Evolutionary conservation across 2,329 filamentous ascomycete species (phyloP).

Genomic region (Emergomyces pasteurianus): DNA sequence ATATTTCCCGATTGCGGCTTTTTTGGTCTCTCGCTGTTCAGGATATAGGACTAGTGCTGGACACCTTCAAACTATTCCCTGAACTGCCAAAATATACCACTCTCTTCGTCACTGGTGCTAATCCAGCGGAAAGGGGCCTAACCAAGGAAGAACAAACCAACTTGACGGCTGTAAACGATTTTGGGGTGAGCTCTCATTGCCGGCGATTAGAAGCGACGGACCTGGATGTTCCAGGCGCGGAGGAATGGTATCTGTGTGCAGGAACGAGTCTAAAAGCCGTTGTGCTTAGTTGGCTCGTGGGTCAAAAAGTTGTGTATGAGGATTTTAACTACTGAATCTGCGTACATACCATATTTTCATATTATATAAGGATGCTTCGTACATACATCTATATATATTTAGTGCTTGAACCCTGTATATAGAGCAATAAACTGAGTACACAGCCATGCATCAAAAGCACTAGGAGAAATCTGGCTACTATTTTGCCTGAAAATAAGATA

Average conservation of each 20-base stretch:
- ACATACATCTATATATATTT: no score
- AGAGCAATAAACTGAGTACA: no score
- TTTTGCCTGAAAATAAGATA: no score
- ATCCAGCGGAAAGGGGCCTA: constrained; percentile 6
- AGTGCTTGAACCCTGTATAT: no score
- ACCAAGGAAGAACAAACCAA: constrained; percentile 28
- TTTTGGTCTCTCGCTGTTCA: constrained; percentile 55
- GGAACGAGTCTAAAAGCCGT: constrained; percentile 38
- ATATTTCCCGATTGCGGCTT: constrained; percentile 39
- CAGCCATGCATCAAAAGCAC: no score
- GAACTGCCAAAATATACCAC: constrained; percentile 41
- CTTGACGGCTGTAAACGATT: constrained; percentile 25
- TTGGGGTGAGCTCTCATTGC: constrained; percentile 25
- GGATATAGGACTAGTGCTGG: constrained; percentile 52
- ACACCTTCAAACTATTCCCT: constrained; percentile 44
- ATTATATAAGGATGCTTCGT: no score
- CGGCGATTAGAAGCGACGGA: constrained; percentile 40
- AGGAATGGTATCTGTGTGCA: constrained; percentile 50
- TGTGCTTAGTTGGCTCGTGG: constrained; percentile 43
- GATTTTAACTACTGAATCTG: constrained; percentile 46
- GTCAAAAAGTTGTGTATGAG: constrained; percentile 45
- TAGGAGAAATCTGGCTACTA: no score
- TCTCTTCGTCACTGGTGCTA: constrained; percentile 53
- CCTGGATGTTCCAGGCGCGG: constrained; percentile 26
- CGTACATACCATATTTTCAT: neutral